Evolutionary conservation across 352 stramenopile genomes (phyloP).

Genomic region (Phytopythium mirpurense): DNA sequence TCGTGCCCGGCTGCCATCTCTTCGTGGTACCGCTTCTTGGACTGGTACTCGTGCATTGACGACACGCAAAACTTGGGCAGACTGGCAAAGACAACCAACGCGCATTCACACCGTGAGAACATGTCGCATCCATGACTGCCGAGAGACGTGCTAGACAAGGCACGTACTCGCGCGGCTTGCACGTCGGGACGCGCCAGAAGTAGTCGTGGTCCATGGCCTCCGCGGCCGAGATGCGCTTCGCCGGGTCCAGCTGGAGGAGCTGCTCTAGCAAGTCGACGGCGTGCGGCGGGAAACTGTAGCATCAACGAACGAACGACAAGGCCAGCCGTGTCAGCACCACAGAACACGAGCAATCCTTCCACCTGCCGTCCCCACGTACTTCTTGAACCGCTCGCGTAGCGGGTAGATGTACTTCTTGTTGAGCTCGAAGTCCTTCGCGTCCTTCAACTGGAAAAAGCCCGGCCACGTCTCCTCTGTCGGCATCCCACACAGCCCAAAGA

Average conservation of each 20-base stretch:
- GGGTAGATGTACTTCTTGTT: constrained; percentile 77
- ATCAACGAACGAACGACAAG: too few species aligned
- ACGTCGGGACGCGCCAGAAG: constrained; percentile 90
- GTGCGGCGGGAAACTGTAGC: constrained; percentile 59
- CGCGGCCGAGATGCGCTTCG: constrained; percentile 90
- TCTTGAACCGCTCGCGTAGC: constrained; percentile 74
- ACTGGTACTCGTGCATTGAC: constrained; percentile 83
- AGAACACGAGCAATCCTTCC: neutral
- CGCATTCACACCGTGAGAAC: neutral
- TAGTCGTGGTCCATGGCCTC: constrained; percentile 96
- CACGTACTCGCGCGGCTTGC: constrained; percentile 77
- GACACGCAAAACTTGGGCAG: constrained; percentile 83
- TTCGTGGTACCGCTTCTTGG: constrained; percentile 80
- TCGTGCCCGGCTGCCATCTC: constrained; percentile 44
- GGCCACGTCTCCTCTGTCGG: constrained; percentile 81
- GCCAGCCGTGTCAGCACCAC: neutral
- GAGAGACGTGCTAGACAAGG: neutral
- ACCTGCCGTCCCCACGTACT: constrained; percentile 27
- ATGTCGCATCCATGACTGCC: constrained; percentile 4
- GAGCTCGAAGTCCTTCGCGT: constrained; percentile 57
- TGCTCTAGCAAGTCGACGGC: constrained; percentile 91
- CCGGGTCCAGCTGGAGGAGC: constrained; percentile 94
- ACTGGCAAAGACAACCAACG: constrained; percentile 25
- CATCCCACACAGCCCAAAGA: constrained; percentile 72
- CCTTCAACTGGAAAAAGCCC: constrained; percentile 68